Evolutionary conservation across 371 early-diverging fungal species (phyloP).

Genomic region (Mortierella sp.): DNA sequence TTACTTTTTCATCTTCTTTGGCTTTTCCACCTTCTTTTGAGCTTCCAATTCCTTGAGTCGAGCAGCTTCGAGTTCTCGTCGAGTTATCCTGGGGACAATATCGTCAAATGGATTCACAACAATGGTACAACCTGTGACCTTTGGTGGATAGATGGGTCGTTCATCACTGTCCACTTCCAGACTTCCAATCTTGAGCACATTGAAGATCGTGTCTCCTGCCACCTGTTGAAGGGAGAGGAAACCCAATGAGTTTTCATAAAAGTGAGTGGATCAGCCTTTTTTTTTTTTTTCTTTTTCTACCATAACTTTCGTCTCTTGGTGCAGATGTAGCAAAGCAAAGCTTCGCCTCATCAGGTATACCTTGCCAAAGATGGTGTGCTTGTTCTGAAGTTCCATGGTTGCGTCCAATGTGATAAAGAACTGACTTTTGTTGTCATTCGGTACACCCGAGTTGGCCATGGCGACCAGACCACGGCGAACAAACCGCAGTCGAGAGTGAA

Average conservation of each 20-base stretch:
- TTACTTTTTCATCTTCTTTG: slow-evolving; percentile 73
- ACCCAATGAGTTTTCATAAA: too few species aligned
- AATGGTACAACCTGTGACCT: slow-evolving; percentile 73
- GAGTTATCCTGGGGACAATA: slow-evolving; percentile 84
- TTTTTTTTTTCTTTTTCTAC: too few species aligned
- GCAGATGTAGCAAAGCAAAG: too few species aligned
- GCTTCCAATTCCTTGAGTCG: slow-evolving; percentile 54
- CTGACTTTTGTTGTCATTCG: slow-evolving; percentile 85
- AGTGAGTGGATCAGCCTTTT: too few species aligned
- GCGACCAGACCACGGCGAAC: slow-evolving; percentile 89
- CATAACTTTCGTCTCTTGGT: too few species aligned
- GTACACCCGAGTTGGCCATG: slow-evolving; percentile 87
- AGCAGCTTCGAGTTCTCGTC: slow-evolving; percentile 62
- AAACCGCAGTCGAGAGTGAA: slow-evolving; percentile 91
- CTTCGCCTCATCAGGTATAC: slow-evolving; percentile 58
- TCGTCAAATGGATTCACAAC: slow-evolving; percentile 93
- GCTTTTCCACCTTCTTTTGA: slow-evolving; percentile 61
- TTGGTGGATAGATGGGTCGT: slow-evolving; percentile 83
- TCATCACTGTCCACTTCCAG: slow-evolving; percentile 83
- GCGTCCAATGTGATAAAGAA: slow-evolving; percentile 94
- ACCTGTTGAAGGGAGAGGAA: slow-evolving; percentile 58
- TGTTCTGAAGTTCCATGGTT: slow-evolving; percentile 85
- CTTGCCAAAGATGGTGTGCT: slow-evolving; percentile 93
- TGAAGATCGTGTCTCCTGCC: slow-evolving; percentile 92
- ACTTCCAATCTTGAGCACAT: slow-evolving; percentile 87